Evolutionary conservation across 176 grass and related monocot genomes (phyloP).

Genomic region (Bromus sterilis): DNA sequence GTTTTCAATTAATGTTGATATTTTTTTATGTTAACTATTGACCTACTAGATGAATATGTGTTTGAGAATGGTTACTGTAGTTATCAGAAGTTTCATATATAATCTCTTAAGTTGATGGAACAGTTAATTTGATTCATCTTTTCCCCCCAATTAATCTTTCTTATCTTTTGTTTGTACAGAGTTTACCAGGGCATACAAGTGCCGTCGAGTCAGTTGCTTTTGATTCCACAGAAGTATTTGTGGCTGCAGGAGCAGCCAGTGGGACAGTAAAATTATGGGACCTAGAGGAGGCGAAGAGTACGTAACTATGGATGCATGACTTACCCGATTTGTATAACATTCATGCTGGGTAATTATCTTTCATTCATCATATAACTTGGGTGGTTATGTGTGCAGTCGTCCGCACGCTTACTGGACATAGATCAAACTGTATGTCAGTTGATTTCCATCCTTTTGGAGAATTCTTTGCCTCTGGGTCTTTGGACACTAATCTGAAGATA

Average conservation of each 20-base stretch:
- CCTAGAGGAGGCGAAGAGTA: conserved; percentile 96
- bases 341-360: neutral
- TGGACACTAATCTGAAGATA: conserved; percentile 96
- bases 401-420: conserved; percentile 81
- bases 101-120: neutral
- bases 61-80: neutral
- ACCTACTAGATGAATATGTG: neutral
- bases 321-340: neutral
- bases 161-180: conserved; percentile 36
- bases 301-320: neutral
- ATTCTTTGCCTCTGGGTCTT: conserved; percentile 90
- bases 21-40: neutral
- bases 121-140: neutral
- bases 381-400: conserved; percentile 59
- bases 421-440: conserved; percentile 88
- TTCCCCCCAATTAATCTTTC: neutral
- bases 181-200: conserved; percentile 86
- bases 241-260: conserved; percentile 92
- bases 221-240: conserved; percentile 82
- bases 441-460: conserved; percentile 98
- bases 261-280: conserved; percentile 93
- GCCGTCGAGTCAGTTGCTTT: conserved; percentile 87
- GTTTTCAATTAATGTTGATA: neutral
- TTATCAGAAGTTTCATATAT: neutral
- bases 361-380: neutral